These are phyloP conservation scores for Emmonsiellopsis sp. DNA, from an alignment of 2,329 filamentous ascomycete species.

Conservation along the genomic window DNA sequence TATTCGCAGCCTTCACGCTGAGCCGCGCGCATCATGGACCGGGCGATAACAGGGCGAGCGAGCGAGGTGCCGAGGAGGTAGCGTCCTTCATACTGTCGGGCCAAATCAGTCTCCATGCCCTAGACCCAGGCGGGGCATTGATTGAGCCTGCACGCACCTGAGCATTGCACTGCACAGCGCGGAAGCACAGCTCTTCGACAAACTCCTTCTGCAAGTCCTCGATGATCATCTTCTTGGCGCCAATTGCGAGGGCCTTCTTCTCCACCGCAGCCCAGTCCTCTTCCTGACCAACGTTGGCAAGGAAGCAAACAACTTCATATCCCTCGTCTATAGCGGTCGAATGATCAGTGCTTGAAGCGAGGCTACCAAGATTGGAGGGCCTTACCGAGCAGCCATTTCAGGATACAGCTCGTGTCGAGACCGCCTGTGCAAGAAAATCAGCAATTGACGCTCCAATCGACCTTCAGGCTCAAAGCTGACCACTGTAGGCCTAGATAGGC, in stretches of 20 bases:
- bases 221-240: constrained; percentile 55
- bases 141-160: neutral
- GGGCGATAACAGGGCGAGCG: constrained; percentile 39
- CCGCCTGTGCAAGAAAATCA: constrained; percentile 28
- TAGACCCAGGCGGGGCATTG: constrained; percentile 31
- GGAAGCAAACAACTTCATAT: constrained; percentile 54
- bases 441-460: no score
- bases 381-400: constrained; percentile 24
- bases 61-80: neutral
- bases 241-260: constrained; percentile 61
- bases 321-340: constrained; percentile 33
- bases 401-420: constrained; percentile 51
- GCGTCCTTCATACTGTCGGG: constrained; percentile 25
- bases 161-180: constrained; percentile 62
- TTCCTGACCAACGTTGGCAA: constrained; percentile 64
- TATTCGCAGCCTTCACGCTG: constrained; percentile 35
- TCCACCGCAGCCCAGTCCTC: constrained; percentile 66
- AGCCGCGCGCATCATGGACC: constrained; percentile 32
- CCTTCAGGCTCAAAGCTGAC: no score
- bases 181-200: constrained; percentile 71
- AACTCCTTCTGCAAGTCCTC: constrained; percentile 63
- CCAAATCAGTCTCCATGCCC: constrained; percentile 59
- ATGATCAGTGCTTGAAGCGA: constrained; percentile 16
- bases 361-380: neutral
- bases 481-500: no score